Evolutionary conservation across 2,329 filamentous ascomycete species (phyloP).

Genomic region (Cyanodermella asteris): DNA sequence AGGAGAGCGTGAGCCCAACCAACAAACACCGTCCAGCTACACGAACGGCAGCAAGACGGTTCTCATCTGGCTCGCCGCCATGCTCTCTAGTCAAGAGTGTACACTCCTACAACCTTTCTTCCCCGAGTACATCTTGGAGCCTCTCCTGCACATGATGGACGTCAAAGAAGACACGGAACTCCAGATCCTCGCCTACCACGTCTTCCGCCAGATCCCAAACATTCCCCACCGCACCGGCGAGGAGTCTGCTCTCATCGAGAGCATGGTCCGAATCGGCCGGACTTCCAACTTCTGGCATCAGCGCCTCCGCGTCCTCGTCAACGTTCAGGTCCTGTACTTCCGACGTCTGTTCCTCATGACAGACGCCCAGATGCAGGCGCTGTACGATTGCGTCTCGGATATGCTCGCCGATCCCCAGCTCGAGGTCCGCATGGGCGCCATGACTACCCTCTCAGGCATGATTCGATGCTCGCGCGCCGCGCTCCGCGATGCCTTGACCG

Average conservation of each 20-base stretch:
- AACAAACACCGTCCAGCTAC: conserved; percentile 84
- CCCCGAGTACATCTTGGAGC: conserved; percentile 68
- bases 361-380: conserved; percentile 47
- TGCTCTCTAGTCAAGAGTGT: conserved; percentile 79
- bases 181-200: conserved; percentile 82
- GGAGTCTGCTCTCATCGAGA: conserved; percentile 62
- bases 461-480: conserved; percentile 75
- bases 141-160: conserved; percentile 98
- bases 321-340: conserved; percentile 98
- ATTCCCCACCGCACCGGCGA: conserved; percentile 78
- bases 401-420: conserved; percentile 87
- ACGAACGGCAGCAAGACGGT: conserved; percentile 94
- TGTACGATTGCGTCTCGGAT: conserved; percentile 82
- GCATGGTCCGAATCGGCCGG: conserved; percentile 71
- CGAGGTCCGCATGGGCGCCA: conserved; percentile 84
- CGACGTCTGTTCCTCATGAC: conserved; percentile 76
- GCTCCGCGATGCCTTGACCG: conserved; percentile 59
- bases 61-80: conserved; percentile 80
- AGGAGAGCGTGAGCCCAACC: conserved; percentile 58
- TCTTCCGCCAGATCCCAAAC: conserved; percentile 89
- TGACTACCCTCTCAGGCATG: conserved; percentile 86
- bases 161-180: conserved; percentile 96
- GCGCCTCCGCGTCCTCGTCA: conserved; percentile 78
- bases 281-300: conserved; percentile 84
- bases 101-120: conserved; percentile 82